Conservation (phyloP, 768 basidiomycete species). For the Psilocybe azurescens region DNA sequence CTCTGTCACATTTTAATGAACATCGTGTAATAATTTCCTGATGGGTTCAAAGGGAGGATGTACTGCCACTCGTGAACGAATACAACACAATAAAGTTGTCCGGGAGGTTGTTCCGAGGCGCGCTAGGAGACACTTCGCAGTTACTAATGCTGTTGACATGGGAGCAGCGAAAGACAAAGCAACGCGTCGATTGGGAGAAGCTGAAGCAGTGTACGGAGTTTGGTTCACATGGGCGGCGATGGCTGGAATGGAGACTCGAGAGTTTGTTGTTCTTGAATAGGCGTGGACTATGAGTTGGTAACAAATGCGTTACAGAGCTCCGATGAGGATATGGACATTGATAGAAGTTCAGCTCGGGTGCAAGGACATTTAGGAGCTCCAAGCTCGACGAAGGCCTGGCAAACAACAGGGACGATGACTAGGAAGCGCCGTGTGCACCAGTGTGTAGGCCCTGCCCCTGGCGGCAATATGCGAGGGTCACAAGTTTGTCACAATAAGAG, state of each 20-base stretch:
- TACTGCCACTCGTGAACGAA: background rate
- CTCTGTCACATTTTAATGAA: too few species aligned
- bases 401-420: background rate
- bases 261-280: constrained; percentile 6
- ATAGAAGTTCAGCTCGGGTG: background rate
- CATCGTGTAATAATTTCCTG: too few species aligned
- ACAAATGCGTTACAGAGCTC: background rate
- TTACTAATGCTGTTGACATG: background rate
- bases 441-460: background rate
- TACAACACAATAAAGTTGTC: background rate
- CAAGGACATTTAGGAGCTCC: background rate
- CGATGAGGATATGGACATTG: too few species aligned
- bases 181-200: background rate
- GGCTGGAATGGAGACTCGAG: background rate
- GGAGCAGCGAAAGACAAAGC: constrained; percentile 6
- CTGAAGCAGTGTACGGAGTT: background rate
- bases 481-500: constrained; percentile 8
- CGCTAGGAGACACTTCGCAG: background rate
- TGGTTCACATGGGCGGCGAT: constrained; percentile 1
- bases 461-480: background rate
- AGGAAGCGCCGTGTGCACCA: background rate
- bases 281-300: background rate
- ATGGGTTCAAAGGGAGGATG: too few species aligned
- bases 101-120: background rate
- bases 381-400: background rate